Conservation (phyloP, 257 asterid species). For the Scutellaria barbata region DNA sequence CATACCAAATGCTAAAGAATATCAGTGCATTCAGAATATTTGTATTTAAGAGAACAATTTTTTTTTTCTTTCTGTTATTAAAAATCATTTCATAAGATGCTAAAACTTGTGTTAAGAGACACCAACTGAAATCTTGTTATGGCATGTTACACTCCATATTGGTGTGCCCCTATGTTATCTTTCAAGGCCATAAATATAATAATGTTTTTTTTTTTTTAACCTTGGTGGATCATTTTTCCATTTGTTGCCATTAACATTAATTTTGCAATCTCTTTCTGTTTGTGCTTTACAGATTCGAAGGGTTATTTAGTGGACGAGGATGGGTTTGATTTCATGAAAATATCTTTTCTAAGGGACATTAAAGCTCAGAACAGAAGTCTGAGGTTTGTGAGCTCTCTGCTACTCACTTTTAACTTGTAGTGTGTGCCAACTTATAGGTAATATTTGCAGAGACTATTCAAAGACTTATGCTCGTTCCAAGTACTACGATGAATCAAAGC, state of each 20-base stretch:
- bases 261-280: constrained; percentile 35
- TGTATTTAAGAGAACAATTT: not conserved
- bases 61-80: not conserved
- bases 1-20: not conserved
- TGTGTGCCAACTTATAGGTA: constrained; percentile 39
- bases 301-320: constrained; percentile 99
- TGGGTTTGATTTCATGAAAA: constrained; percentile 94
- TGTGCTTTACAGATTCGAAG: constrained; percentile 69
- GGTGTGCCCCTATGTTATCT: not conserved
- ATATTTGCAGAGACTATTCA: constrained; percentile 84
- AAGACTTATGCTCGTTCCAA: constrained; percentile 96
- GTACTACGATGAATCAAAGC: constrained; percentile 89
- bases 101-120: not conserved
- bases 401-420: constrained; percentile 4
- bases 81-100: constrained; percentile 2
- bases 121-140: not conserved
- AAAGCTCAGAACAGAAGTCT: constrained; percentile 92
- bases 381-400: constrained; percentile 56
- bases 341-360: constrained; percentile 82
- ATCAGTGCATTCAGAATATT: not conserved
- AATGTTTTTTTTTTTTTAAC: no score
- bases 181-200: no score
- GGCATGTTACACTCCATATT: not conserved
- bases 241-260: constrained; percentile 5
- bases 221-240: not conserved